Evolutionary conservation across 495 filamentous ascomycete species (phyloP), one percentile per base, ranked within the genome.

Genomic region (Bacidia rubella): DNA sequence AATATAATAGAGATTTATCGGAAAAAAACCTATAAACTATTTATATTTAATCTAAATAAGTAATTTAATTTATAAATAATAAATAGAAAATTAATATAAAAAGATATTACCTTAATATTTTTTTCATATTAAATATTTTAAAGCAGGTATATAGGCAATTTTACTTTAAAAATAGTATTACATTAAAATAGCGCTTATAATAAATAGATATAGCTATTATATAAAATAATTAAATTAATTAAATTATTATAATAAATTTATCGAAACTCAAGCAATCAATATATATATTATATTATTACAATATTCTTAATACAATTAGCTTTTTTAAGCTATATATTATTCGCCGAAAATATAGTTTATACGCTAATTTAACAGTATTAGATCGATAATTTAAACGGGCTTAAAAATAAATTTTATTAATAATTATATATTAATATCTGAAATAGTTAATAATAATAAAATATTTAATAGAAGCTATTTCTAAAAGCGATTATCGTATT

Each of bases 371-470:
- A n/a, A n/a, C n/a, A n/a, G n/a, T n/a, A n/a, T n/a, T n/a, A n/a
- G n/a, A n/a, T n/a, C n/a, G n/a, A n/a, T n/a, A n/a, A n/a, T n/a
- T n/a, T n/a, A n/a, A n/a, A n/a, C n/a, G n/a, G 10, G 10, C 10
- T 10, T 46, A 10, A 46, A 46, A 46, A 46, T 46, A 46, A 46
- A n/a, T 46, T 10, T 46, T 46, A 10, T n/a, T n/a, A n/a, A n/a
- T n/a, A n/a, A n/a, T n/a, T n/a, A n/a, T n/a, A n/a, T 19, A 22
- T 10, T n/a, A 5, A 43, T 5, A n/a, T 49, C 4, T 49, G 11
- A 11, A 12, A 46, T 46, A 46, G 10, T 22, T 46, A 46, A 22
- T 46, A 46, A 10, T 10, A 12, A 11, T 22, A 20, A 46, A 12
- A 46, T 10, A 46, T 11, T 11, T 11, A 12, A 46, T 11, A 46